Evolutionary conservation across 805 yeast species (phyloP), one percentile per base, ranked within the genome.

Genomic region (Nematodospora valgi): DNA sequence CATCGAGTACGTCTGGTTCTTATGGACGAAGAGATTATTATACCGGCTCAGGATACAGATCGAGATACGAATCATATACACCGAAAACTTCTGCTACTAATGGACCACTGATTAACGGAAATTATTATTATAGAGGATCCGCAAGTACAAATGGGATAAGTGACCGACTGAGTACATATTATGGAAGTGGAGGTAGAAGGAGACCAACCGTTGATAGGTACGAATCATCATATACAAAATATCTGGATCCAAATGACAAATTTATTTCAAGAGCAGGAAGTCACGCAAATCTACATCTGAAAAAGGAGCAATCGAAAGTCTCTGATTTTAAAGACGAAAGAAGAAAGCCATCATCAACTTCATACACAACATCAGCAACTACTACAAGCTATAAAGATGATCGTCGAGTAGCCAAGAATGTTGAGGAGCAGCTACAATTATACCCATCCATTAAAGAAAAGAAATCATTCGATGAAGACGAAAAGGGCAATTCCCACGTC

Each of bases 121-220:
- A 30, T 7, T 13, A 10, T 6, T 23, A 27, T 15, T 27, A 30
- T 23, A 24, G 34, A 17, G 23, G 27, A 13, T 13, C 23, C 14
- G 21, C 32, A 23, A 16, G 32, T 5, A n/a, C 12, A 16, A 8
- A 7, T 6, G n/a, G n/a, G n/a, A n/a, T n/a, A n/a, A n/a, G n/a
- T n/a, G n/a, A n/a, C n/a, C n/a, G n/a, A n/a, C n/a, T n/a, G n/a
- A 23, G 25, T 12, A 32, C 33, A 11, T 34, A 38, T 23, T 32
- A 38, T 20, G 34, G 36, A 16, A 21, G 27, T 28, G 27, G 29
- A 26, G 11, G 29, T 8, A 49, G 43, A 26, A 30, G 52, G 21
- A 37, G 49, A 27, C 44, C 41, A 6, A 37, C 31, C 3, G 39
- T 23, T 9, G 56, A 50, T 22, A 38, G 56, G 32, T 48, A 50